Evolutionary conservation across 495 filamentous ascomycete genomes (phyloP), one percentile per base, ranked within the genome.

Genomic region (Lasiosphaeria hispida): DNA sequence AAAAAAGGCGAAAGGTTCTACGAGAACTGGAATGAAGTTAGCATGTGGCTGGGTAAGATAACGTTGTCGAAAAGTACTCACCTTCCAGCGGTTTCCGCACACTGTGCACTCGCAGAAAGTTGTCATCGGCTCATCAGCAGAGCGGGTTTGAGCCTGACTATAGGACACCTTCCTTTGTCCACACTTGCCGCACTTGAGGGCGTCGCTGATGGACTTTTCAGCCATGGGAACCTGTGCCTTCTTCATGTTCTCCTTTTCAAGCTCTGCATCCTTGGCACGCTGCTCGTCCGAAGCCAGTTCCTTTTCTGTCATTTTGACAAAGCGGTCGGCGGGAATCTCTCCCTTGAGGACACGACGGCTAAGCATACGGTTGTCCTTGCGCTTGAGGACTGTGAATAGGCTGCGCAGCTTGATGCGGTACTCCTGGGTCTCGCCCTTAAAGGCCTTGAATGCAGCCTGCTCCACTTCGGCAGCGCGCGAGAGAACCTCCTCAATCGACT

Each of bases 121-220:
- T 53, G 88, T 91, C 87, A 91, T 89, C 64, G 88, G 88, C 68
- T 91, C 94, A 82, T 98, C 94, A 44, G 94, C 94, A 74, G 84
- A 88, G 61, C 95, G 85, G 5, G 94, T 97, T 77, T 97, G 95
- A 30, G 95, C 94, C 75, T 97, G 94, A 35, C 83, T 92, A 70
- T 98, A 98, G 62, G 85, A 87, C 66, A 98, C 94, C 78, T 90
- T 94, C 77, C 89, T 91, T 80, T 96, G 83, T 40, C 85, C 84
- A 70, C 94, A 97, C 75, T 89, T 89, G 57, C 91, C 83, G 73
- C 94, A 98, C 74, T 88, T 86, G 60, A 97, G 79, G 40, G 83
- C 86, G 58, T 88, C 89, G 66, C 86, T 92, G 72, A 96, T 90
- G 67, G 84, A 89, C 73, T 88, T 91, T 70, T 96, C 89, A 2